phyloP scores from a whole-genome alignment of 139 green algal genomes.

The Eudorina sp. region DNA sequence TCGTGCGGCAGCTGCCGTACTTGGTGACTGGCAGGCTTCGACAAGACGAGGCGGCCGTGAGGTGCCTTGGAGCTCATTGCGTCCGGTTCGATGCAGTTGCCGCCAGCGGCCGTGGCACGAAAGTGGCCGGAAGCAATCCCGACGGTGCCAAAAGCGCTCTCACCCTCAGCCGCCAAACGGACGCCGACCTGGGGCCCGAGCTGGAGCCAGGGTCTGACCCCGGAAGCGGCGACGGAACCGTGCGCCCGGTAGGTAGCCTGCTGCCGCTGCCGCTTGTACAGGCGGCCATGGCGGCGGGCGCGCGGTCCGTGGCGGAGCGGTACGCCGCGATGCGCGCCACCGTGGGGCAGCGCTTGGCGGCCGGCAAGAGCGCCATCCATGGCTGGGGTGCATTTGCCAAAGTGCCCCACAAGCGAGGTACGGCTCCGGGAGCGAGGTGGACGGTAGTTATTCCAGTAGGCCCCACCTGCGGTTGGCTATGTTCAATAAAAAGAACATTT shows the following conservation, averaged over 20 bases:
- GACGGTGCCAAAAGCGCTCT: no score
- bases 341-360: constrained; percentile 57
- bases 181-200: no score
- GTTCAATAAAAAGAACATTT: no score
- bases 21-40: constrained; percentile 54
- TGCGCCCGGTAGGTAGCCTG: not conserved
- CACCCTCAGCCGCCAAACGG: no score
- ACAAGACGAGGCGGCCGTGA: not conserved
- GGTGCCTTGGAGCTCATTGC: not conserved
- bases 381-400: constrained; percentile 86
- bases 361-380: constrained; percentile 89
- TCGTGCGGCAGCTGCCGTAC: constrained; percentile 69
- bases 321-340: constrained; percentile 65
- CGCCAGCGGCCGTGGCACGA: no score
- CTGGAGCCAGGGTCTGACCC: no score
- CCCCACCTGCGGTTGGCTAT: no score
- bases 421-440: no score
- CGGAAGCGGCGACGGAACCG: no score
- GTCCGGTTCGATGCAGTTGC: no score
- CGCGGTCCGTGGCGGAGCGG: constrained; percentile 48
- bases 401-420: constrained; percentile 65
- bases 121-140: no score
- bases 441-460: no score
- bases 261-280: not conserved
- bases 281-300: not conserved